Evolutionary conservation across 1,139 yeast species (phyloP).

Genomic region (Debaryomycetaceae sp.): DNA sequence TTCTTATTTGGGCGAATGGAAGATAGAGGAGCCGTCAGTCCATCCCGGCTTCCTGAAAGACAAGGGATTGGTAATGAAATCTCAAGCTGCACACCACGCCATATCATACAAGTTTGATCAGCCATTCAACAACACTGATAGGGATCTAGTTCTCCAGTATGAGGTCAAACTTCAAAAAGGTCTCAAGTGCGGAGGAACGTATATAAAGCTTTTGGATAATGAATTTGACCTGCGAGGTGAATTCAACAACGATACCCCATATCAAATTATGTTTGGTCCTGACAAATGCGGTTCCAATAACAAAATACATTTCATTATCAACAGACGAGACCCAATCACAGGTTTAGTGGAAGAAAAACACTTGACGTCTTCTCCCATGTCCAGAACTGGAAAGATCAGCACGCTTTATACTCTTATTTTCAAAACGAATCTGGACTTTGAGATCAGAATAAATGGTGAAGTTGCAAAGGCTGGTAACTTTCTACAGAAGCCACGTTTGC

Average conservation of each 20-base stretch:
- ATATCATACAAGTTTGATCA: conserved; percentile 57
- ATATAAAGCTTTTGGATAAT: conserved; percentile 64
- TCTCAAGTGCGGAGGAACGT: conserved; percentile 83
- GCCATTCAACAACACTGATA: conserved; percentile 52
- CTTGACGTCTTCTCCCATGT: conserved; percentile 61
- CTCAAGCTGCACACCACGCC: conserved; percentile 78
- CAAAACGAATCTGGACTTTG: conserved; percentile 61
- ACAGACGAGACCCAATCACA: conserved; percentile 53
- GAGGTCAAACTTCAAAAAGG: conserved; percentile 82
- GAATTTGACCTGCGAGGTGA: conserved; percentile 30
- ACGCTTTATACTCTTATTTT: conserved; percentile 74
- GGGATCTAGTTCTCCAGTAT: conserved; percentile 78
- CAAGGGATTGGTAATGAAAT: conserved; percentile 69
- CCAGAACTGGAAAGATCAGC: conserved; percentile 55
- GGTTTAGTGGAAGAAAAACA: conserved; percentile 67
- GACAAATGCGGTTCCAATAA: conserved; percentile 82
- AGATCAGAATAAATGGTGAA: conserved; percentile 79
- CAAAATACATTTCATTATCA: conserved; percentile 73
- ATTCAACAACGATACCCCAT: conserved; percentile 64
- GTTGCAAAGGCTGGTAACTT: conserved; percentile 68
- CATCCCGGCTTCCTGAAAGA: conserved; percentile 62
- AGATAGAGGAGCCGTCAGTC: conserved; percentile 48
- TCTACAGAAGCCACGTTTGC: conserved; percentile 42
- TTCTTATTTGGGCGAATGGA: conserved; percentile 72
- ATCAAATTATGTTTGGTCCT: conserved; percentile 92